Conservation (phyloP, 345 rosid species). For the Ceriops tagal region DNA sequence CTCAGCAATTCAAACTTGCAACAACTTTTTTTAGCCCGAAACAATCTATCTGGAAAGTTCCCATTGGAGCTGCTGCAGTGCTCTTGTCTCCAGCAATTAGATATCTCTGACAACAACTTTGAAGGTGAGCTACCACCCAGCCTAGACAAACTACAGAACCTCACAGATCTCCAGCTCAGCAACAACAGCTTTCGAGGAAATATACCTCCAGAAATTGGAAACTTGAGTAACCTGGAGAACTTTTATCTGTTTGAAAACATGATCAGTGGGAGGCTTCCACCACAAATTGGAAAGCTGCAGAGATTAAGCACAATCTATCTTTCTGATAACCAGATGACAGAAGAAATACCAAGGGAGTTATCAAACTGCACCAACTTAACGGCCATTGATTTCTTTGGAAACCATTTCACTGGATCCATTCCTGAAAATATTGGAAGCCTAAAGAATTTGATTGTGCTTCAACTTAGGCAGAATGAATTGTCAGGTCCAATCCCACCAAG, state of each 20-base stretch:
- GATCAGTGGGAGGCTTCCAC: slow-evolving; percentile 62
- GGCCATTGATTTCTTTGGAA: slow-evolving; percentile 62
- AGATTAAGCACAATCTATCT: slow-evolving; percentile 51
- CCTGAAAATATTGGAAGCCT: slow-evolving; percentile 70
- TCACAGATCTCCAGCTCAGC: slow-evolving; percentile 26
- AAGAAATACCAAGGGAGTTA: slow-evolving; percentile 63
- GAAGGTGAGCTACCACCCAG: slow-evolving; percentile 51
- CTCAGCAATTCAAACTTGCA: slow-evolving; percentile 41
- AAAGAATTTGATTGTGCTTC: slow-evolving; percentile 58
- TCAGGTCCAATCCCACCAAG: slow-evolving; percentile 74
- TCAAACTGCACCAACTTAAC: slow-evolving; percentile 69
- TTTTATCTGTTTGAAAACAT: slow-evolving; percentile 56
- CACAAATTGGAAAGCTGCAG: slow-evolving; percentile 57
- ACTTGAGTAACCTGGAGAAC: slow-evolving; percentile 53
- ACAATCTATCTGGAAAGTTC: slow-evolving; percentile 56
- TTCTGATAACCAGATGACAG: slow-evolving; percentile 71
- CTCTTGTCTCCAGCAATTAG: slow-evolving; percentile 49
- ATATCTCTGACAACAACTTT: slow-evolving; percentile 56
- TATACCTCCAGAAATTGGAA: slow-evolving; percentile 42
- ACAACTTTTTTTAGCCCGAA: slow-evolving; percentile 48
- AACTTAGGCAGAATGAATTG: slow-evolving; percentile 77
- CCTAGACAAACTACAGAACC: slow-evolving; percentile 47
- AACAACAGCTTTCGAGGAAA: slow-evolving; percentile 30
- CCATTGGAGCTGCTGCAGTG: slow-evolving; percentile 61
- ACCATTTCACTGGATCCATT: slow-evolving; percentile 63